Evolutionary conservation across 1,284 basidiomycete species (phyloP).

Genomic region (Sphagnurus paluster): DNA sequence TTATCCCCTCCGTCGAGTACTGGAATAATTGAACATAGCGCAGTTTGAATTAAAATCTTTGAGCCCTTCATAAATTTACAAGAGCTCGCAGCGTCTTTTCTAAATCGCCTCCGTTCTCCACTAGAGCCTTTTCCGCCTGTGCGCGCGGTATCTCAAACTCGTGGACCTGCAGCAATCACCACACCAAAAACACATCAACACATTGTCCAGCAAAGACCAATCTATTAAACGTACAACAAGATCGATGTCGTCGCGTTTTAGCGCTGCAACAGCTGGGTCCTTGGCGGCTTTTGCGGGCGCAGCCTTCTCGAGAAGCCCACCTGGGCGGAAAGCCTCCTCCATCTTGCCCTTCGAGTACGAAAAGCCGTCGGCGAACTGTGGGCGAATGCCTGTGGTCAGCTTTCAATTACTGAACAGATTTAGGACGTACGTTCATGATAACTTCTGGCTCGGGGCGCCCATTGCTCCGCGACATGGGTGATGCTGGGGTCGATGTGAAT

Average conservation of each 20-base stretch:
- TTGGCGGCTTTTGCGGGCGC: constrained; percentile 42
- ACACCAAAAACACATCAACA: not conserved
- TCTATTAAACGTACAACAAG: constrained; percentile 47
- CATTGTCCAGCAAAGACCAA: constrained; percentile 3
- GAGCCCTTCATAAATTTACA: constrained; percentile 21
- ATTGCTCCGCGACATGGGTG: constrained; percentile 37
- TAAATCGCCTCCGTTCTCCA: constrained; percentile 48
- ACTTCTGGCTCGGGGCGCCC: constrained; percentile 68
- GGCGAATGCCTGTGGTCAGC: not conserved
- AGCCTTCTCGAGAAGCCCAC: constrained; percentile 57
- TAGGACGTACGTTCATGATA: constrained; percentile 58
- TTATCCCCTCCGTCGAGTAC: no score
- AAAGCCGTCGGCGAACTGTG: constrained; percentile 62
- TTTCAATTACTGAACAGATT: not conserved
- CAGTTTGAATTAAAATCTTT: not conserved
- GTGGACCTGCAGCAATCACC: constrained; percentile 41
- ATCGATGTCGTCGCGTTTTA: constrained; percentile 64
- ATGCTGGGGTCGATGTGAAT: constrained; percentile 1
- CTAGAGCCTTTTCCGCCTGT: constrained; percentile 58
- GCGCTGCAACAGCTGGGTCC: constrained; percentile 35
- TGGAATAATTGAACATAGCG: no score
- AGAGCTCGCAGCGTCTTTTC: constrained; percentile 43
- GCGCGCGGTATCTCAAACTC: constrained; percentile 63
- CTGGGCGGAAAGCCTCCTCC: constrained; percentile 59
- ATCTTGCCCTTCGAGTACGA: constrained; percentile 67